Conservation (phyloP, 169 alveolate species). For the Theileria orientalis region DNA sequence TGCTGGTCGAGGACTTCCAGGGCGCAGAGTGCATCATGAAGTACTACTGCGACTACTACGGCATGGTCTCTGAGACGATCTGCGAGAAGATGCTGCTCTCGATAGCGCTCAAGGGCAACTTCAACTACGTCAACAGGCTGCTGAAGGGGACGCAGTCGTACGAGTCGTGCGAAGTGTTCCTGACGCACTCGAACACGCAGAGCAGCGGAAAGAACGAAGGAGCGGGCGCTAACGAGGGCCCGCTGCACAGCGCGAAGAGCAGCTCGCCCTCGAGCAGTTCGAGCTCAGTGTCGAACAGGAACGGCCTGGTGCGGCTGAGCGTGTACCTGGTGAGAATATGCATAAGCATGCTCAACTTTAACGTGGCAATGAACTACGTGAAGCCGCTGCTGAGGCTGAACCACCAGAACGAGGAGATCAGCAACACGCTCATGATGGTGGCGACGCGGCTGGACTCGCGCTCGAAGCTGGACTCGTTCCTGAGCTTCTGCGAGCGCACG, state of each 20-base stretch:
- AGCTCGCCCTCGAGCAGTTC: neutral
- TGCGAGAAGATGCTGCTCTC: conserved; percentile 15
- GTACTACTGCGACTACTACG: conserved; percentile 56
- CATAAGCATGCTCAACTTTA: conserved; percentile 24
- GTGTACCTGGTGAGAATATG: conserved; percentile 39
- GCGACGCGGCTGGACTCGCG: conserved; percentile 41
- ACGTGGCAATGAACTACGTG: conserved; percentile 23
- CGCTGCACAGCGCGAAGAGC: neutral
- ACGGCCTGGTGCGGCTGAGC: conserved; percentile 1
- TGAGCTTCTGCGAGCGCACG: conserved; percentile 50
- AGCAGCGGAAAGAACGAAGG: neutral
- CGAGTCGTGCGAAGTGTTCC: conserved; percentile 35
- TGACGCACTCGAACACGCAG: neutral
- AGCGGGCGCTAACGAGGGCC: neutral
- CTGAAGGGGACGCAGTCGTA: conserved; percentile 21
- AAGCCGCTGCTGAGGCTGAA: conserved; percentile 21
- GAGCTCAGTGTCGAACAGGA: neutral
- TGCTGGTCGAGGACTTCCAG: conserved; percentile 41
- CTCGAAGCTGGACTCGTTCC: conserved; percentile 43
- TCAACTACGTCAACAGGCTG: conserved; percentile 28
- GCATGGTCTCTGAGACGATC: conserved; percentile 29
- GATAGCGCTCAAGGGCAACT: conserved; percentile 47
- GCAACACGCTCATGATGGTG: conserved; percentile 21
- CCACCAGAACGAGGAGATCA: conserved; percentile 41
- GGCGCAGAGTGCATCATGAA: conserved; percentile 52